Evolutionary conservation across 1,284 basidiomycete species (phyloP), one percentile per base, ranked within the genome.

Genomic region (Fomitopsis pinicola): DNA sequence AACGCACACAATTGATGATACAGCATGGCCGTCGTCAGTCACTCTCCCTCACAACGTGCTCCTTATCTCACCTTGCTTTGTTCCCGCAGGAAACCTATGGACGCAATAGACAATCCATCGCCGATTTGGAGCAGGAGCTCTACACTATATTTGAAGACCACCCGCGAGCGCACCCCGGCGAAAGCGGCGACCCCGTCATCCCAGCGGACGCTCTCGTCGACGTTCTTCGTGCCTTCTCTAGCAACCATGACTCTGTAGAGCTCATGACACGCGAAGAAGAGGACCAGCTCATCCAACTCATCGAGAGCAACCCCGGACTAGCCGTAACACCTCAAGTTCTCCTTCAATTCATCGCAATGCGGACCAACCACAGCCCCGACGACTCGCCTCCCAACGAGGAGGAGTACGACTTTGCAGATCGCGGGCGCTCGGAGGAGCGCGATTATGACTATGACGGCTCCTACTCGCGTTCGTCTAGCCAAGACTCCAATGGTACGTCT

Each of bases 251-350:
- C 63, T 81, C 84, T 8, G 77, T 80, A 33, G 80, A 86, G 64
- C 80, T 92, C 33, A 76, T 90, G 66, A 78, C 78, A 14, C 75
- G 78, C 22, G 78, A 83, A 28, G 89, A 91, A 72, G 80, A 83
- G 67, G 76, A 75, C 19, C 75, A 81, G 75, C 79, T 92, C 62
- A 80, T 81, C 42, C 63, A 74, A 12, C 73, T 92, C 54, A 75
- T 90, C 59, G 79, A 77, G 17, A 74, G 73, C 55, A 86, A 87
- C 67, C 87, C 86, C 0, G 86, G 80, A 22, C 77, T 91, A 55
- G 80, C 86, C 71, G 85, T 88, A 26, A 89, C 87, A 1, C 88
- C 89, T 0, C 77, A 82, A 58, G 79, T 88, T 17, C 77, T 92
- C 5, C 76, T 91, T 15, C 76, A 80, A 22, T 85, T 91, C 66